phyloP scores from a whole-genome alignment of 164 flowering plant species.

The Kingdonia uniflora region DNA sequence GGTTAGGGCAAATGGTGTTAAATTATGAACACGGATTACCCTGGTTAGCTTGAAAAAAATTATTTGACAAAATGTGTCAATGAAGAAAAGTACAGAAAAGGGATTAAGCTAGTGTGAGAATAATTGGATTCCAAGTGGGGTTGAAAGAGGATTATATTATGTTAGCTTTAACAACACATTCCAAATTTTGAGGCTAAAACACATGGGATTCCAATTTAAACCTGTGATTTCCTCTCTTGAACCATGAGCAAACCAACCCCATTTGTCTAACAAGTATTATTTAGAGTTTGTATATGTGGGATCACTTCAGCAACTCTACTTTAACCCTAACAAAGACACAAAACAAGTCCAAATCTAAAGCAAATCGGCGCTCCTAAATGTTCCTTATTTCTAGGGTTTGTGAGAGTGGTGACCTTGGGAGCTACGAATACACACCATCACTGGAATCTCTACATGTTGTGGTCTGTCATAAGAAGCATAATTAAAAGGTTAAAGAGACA shows the following conservation, averaged over 20 bases:
- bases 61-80: too few relatives aligned
- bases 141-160: neutral
- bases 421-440: slow-evolving; percentile 6
- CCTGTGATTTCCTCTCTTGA: neutral
- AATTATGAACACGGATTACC: too few relatives aligned
- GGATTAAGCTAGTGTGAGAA: neutral
- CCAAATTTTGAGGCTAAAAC: slow-evolving; percentile 29
- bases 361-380: slow-evolving; percentile 27
- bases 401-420: slow-evolving; percentile 26
- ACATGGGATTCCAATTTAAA: slow-evolving; percentile 15
- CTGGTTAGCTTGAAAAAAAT: too few relatives aligned
- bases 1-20: too few relatives aligned
- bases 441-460: slow-evolving; percentile 38
- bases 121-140: neutral
- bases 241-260: slow-evolving; percentile 2
- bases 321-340: neutral
- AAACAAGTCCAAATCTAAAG: slow-evolving; percentile 7
- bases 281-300: neutral
- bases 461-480: slow-evolving; percentile 17
- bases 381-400: slow-evolving; percentile 27
- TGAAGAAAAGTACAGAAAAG: too few relatives aligned
- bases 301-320: slow-evolving; percentile 4
- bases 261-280: neutral
- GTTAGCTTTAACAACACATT: slow-evolving; percentile 10
- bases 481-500: neutral